phyloP scores from a whole-genome alignment of 176 grass and related monocot genomes.

The Oryza glaberrima region DNA sequence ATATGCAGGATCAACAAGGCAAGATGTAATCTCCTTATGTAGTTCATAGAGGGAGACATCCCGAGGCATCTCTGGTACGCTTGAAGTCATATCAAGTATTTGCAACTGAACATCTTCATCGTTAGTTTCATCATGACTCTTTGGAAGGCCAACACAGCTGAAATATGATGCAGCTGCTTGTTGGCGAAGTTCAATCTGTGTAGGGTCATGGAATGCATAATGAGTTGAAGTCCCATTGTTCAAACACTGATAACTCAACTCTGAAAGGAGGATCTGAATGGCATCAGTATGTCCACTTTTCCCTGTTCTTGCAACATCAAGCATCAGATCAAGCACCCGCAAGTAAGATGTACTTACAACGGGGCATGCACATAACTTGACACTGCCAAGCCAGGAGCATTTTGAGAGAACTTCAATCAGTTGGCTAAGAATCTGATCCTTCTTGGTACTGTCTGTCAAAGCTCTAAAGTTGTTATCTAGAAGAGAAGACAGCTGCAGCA shows the following conservation, averaged over 20 bases:
- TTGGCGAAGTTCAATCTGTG: constrained; percentile 68
- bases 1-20: constrained; percentile 71
- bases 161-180: constrained; percentile 92
- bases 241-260: constrained; percentile 66
- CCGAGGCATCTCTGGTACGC: constrained; percentile 35
- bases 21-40: constrained; percentile 75
- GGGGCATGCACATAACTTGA: constrained; percentile 66
- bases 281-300: constrained; percentile 52
- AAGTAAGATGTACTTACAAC: constrained; percentile 78
- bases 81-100: constrained; percentile 50
- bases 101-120: constrained; percentile 57
- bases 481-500: constrained; percentile 85
- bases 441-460: constrained; percentile 58
- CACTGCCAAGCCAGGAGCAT: constrained; percentile 81
- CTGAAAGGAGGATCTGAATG: constrained; percentile 60
- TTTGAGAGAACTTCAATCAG: constrained; percentile 62
- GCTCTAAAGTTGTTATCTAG: constrained; percentile 76
- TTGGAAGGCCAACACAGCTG: constrained; percentile 62
- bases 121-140: constrained; percentile 48
- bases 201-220: constrained; percentile 79
- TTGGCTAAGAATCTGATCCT: constrained; percentile 81
- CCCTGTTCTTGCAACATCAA: constrained; percentile 64
- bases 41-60: constrained; percentile 53
- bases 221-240: constrained; percentile 43
- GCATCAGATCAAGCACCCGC: constrained; percentile 72